Percentiles rank a stretch among this genome's conserved stretches.
Conservation (phyloP, 23 red algal species). For the Gracilariopsis chorda region DNA sequence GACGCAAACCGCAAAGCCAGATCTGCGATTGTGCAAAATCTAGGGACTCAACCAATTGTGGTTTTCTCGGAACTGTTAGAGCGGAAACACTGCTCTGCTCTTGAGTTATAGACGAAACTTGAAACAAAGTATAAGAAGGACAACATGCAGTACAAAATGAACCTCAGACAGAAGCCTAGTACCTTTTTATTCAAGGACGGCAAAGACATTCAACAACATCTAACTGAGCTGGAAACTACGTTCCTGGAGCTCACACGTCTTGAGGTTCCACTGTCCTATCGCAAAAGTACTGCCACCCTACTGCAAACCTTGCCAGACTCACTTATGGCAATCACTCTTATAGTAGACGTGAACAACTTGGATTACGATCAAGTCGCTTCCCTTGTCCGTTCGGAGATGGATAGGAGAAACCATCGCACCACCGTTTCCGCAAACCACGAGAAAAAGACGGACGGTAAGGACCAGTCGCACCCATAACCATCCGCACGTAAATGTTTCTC, state of each 20-base stretch:
- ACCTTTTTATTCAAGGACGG: background rate
- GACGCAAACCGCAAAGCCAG: too few relatives aligned
- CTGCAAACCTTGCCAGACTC: background rate
- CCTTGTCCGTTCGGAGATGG: background rate
- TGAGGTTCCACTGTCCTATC: background rate
- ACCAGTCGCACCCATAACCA: too few relatives aligned
- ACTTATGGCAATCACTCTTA: background rate
- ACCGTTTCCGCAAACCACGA: too few relatives aligned
- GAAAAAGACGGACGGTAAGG: too few relatives aligned
- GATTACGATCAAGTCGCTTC: background rate
- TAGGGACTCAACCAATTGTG: too few relatives aligned
- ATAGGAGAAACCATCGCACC: too few relatives aligned
- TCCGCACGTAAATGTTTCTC: too few relatives aligned
- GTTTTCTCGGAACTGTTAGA: too few relatives aligned
- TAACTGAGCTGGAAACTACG: background rate
- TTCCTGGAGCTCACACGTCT: background rate
- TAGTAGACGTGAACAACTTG: background rate
- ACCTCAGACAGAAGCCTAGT: background rate
- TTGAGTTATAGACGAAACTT: too few relatives aligned
- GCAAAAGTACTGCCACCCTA: background rate
- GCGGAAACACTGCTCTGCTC: too few relatives aligned
- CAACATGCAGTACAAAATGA: background rate
- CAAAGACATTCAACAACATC: background rate
- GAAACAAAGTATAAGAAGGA: too few relatives aligned
- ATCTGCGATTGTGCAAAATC: too few relatives aligned